Base-by-base conservation (phyloP, 1,284 basidiomycete genomes). In the Puccinia horiana region DNA sequence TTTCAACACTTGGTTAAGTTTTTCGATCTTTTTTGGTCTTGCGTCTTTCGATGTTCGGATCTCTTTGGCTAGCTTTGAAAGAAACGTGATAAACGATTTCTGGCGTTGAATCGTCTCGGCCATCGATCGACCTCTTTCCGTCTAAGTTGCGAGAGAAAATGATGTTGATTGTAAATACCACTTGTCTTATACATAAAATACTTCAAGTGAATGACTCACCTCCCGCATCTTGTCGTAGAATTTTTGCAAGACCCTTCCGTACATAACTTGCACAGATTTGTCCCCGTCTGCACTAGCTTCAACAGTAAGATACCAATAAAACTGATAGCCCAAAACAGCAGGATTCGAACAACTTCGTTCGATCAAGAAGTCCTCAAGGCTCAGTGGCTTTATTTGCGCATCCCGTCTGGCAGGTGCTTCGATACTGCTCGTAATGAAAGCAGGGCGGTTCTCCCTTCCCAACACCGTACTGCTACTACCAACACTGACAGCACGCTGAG, bases 291-390 rank as follows among this genome's bases (percentile, higher is more conserved):
- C 78, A 37, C 78, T 61, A 56, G 67, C 67, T 87, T 99, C 97
- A 2, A 99, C 96, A 90, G 94, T 94, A 78, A 99, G 91, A 85
- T 99, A 99, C 97, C 97, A 99, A 86, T 97, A 93, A 83, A 99
- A 90, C 40, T 93, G 91, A 85, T 98, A 98, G 0, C 95, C 96
- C 0, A 99, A 89, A 0, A 95, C 90, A 56, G 56, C 40, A 0
- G 90, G 89, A 85, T 97, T 96, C 77, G 90, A 89, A 16, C 95
- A 93, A 23, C 94, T 94, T 26, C 96, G 91, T 5, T 91, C 88
- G 76, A 98, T 94, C 74, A 99, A 89, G 86, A 98, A 98, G 85
- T 96, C 94, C 0, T 94, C 92, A 0, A 98, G 89, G 42, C 86
- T 84, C 76, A 61, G 0, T 93, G 93, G 85, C 92, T 93, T 84